Percentiles rank a stretch among this genome's conserved stretches.
These are phyloP conservation scores for Lactarius pseudohatsudake DNA, from an alignment of 768 basidiomycete species.

Conservation along the genomic window DNA sequence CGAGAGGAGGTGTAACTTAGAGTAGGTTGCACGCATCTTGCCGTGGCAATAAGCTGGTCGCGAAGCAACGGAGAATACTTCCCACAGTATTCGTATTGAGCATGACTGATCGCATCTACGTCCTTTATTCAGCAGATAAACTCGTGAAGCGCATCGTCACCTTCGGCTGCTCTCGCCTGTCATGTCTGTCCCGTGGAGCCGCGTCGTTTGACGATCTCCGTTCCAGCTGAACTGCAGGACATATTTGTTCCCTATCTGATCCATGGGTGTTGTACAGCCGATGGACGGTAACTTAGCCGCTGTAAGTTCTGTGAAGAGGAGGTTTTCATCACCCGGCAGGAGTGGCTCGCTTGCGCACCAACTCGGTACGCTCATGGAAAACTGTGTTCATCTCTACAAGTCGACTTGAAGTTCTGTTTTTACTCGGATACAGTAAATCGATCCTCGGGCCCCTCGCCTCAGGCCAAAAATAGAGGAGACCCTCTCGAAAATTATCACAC, in stretches of 20 bases:
- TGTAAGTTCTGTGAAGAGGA: not conserved
- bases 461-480: not conserved
- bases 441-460: not conserved
- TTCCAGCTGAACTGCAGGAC: not conserved
- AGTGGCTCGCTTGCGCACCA: not conserved
- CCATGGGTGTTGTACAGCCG: not conserved
- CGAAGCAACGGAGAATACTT: not conserved
- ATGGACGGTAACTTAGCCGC: not conserved
- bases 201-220: not conserved
- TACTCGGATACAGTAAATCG: not conserved
- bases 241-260: not conserved
- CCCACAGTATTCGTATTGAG: not conserved
- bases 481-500: not conserved
- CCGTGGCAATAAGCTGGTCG: not conserved
- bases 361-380: not conserved
- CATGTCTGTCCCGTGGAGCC: slow-evolving; percentile 8
- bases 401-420: not conserved
- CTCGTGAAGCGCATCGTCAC: not conserved
- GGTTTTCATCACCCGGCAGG: not conserved
- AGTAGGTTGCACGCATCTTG: not conserved
- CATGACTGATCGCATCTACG: not conserved
- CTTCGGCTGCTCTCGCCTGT: not conserved
- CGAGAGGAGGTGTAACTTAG: not conserved
- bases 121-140: not conserved
- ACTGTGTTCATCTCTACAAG: not conserved